Conservation (phyloP, 2,329 filamentous ascomycete species). For the Helminthosporium solani region DNA sequence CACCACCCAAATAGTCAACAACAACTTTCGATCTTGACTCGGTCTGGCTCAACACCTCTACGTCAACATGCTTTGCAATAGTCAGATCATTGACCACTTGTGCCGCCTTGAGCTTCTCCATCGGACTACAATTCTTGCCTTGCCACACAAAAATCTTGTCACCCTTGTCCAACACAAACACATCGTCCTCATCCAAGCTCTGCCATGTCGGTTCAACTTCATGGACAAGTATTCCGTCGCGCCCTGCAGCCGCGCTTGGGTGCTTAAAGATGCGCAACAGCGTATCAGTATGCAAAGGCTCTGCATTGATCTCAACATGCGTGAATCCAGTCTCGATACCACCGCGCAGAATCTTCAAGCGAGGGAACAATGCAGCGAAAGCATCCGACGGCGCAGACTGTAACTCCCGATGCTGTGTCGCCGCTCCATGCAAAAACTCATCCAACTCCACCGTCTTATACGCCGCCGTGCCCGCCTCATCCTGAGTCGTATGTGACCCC, state of each 20-base stretch:
- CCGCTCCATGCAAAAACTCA: conserved; percentile 63
- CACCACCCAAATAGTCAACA: conserved; percentile 49
- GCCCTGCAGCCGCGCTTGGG: conserved; percentile 45
- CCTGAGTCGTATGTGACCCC: conserved; percentile 64
- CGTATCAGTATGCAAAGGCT: conserved; percentile 49
- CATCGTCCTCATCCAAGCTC: conserved; percentile 65
- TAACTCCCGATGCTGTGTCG: conserved; percentile 65
- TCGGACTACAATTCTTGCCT: conserved; percentile 63
- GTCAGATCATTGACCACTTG: conserved; percentile 67
- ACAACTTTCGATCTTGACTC: conserved; percentile 59
- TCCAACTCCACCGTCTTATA: conserved; percentile 72
- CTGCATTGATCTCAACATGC: conserved; percentile 56
- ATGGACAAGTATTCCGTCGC: conserved; percentile 58
- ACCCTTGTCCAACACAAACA: conserved; percentile 64
- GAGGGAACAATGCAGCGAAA: conserved; percentile 62
- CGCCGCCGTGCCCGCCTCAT: conserved; percentile 67
- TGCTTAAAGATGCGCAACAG: conserved; percentile 66
- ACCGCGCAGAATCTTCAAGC: conserved; percentile 60
- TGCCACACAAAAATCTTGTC: conserved; percentile 72
- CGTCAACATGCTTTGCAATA: conserved; percentile 62
- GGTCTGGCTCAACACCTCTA: conserved; percentile 64
- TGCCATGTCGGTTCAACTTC: conserved; percentile 63
- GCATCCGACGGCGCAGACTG: conserved; percentile 60
- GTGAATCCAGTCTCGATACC: conserved; percentile 64
- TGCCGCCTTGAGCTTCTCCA: conserved; percentile 67